phyloP scores from a whole-genome alignment of 495 filamentous ascomycete species.

The Neurospora pannonica region DNA sequence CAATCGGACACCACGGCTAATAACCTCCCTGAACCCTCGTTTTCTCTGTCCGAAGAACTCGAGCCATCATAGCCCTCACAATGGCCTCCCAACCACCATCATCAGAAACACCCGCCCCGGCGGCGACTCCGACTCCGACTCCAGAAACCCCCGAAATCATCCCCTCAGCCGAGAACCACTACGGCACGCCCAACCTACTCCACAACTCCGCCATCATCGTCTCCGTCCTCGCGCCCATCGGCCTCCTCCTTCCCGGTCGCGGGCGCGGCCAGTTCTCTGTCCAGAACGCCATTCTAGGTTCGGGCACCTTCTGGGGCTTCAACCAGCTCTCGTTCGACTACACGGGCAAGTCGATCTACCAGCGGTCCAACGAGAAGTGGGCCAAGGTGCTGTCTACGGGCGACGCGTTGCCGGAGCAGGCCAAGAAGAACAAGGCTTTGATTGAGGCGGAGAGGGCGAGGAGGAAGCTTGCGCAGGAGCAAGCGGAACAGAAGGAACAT shows the following conservation, averaged over 20 bases:
- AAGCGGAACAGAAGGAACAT: too few species aligned
- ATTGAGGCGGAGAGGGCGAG: conserved; percentile 33
- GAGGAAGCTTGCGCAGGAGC: conserved; percentile 13
- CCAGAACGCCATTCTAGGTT: conserved; percentile 52
- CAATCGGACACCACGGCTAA: not conserved
- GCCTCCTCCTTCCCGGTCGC: conserved; percentile 68
- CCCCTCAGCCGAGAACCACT: conserved; percentile 1
- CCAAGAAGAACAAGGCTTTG: conserved; percentile 41
- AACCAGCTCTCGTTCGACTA: conserved; percentile 54
- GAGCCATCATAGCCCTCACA: not conserved
- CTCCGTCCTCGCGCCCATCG: conserved; percentile 58
- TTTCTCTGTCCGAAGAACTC: too few species aligned
- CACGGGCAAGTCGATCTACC: conserved; percentile 45
- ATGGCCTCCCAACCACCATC: not conserved
- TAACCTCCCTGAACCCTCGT: too few species aligned
- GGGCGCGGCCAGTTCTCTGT: conserved; percentile 51
- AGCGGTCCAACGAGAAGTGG: conserved; percentile 18
- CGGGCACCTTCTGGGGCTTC: conserved; percentile 47
- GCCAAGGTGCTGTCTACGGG: conserved; percentile 1
- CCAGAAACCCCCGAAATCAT: not conserved
- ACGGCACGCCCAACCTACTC: conserved; percentile 31
- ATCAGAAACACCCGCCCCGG: not conserved
- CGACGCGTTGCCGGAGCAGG: conserved; percentile 36
- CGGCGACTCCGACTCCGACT: not conserved
- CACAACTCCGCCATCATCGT: conserved; percentile 53